Percentiles rank a stretch among this genome's conserved stretches.
Evolutionary conservation across 2,329 filamentous ascomycete genomes (phyloP).

Genomic region (Hypoxylon sp.): DNA sequence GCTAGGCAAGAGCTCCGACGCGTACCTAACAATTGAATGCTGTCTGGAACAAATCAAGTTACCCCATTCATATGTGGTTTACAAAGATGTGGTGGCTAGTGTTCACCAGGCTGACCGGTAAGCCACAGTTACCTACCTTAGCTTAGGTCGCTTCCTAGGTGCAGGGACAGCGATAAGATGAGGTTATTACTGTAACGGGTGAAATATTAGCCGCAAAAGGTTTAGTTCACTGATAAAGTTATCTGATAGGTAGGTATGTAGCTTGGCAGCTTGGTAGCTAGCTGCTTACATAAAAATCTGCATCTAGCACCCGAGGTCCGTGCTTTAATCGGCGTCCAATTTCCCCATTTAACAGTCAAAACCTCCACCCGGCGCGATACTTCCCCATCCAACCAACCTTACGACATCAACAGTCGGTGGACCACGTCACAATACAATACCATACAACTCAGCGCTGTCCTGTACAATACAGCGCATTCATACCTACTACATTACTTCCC

Average conservation of each 20-base stretch:
- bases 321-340: slow-evolving; percentile 20
- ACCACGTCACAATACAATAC: slow-evolving; percentile 28
- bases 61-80: background rate
- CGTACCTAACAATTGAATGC: slow-evolving; percentile 43
- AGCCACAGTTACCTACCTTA: slow-evolving; percentile 53
- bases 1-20: slow-evolving; percentile 56
- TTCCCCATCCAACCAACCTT: slow-evolving; percentile 23
- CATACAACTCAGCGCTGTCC: slow-evolving; percentile 3
- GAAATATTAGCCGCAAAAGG: background rate
- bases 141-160: too few relatives aligned
- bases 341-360: slow-evolving; percentile 27
- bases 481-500: slow-evolving; percentile 1
- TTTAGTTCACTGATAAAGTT: background rate
- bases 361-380: slow-evolving; percentile 25
- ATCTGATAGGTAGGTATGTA: background rate
- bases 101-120: background rate
- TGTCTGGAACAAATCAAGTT: slow-evolving; percentile 6
- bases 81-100: slow-evolving; percentile 15
- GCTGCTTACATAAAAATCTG: slow-evolving; percentile 7
- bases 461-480: slow-evolving; percentile 11
- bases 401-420: slow-evolving; percentile 23
- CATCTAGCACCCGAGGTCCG: slow-evolving; percentile 25
- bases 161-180: too few relatives aligned
- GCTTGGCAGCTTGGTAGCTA: background rate
- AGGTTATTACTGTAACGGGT: background rate